Base-by-base conservation (phyloP, 169 alveolate genomes). In the Plasmodium falciparum region DNA sequence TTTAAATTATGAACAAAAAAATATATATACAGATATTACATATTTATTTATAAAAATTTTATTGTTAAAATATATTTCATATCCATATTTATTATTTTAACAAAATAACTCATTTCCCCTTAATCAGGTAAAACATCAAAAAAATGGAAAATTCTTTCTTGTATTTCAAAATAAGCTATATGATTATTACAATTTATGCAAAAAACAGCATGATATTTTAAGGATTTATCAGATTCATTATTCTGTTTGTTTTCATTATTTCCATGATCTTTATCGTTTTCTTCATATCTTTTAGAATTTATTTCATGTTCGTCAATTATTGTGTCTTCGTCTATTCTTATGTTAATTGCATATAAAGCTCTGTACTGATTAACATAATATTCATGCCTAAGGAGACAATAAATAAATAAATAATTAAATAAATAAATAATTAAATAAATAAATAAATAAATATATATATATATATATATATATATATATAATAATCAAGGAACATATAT, bases 111-210 rank as follows among this genome's bases (percentile, higher is more conserved):
- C 1, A 33, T 33, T 5, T 62, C 26, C 7, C 3, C 65, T 69
- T 73, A 80, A 63, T 80, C 90, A 54, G 90, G 90, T 69, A 80
- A 33, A 17, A 80, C 90, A 67, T 80, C 90, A 70, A 80, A 80
- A 80, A 80, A 80, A 54, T 80, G 90, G 43, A 69, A 80, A 39
- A 80, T 43, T 22, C 58, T 52, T 54, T 80, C 69, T 80, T 80
- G 47, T 67, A 80, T 80, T 67, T 80, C 90, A 80, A 67, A 73
- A 50, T 80, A 80, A 8, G 90, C 90, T 69, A 80, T 61, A 33
- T 80, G 90, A 80, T 80, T 80, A 69, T 80, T 69, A 50, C 90
- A 80, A 24, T 80, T 80, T 54, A 56, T 73, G 29, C 90, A 80
- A 80, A 80, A 80, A 80, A 80, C 90, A 49, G 90, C 85, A 29